Base-by-base conservation (phyloP, 106 monocot genomes). In the Narthecium ossifragum region DNA sequence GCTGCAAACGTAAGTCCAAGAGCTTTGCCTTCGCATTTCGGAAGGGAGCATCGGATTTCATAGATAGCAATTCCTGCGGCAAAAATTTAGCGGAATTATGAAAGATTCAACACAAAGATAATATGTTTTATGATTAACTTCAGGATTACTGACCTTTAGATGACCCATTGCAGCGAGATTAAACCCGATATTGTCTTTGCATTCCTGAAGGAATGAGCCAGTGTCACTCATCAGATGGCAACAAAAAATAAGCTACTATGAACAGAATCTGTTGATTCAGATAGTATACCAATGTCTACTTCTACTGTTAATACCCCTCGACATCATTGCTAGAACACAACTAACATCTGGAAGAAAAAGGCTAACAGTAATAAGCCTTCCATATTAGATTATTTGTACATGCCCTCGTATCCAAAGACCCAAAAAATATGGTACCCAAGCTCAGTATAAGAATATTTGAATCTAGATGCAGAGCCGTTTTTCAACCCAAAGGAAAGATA, bases 81-180 rank as follows among this genome's bases (percentile, higher is more conserved):
- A 50, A 32, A 39, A 63, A 23, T 29, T 4, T 34, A 28, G n/a
- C n/a, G n/a, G 53, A 11, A 66, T 6, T 14, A 31, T 32, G 31
- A 31, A 55, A 15, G 14, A 55, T n/a, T 4, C 4, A 3, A 43
- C 18, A 43, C 12, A 13, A 43, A 3, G 18, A 0, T 43, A 17
- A 13, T 43, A 17, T 13, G 11, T 17, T 43, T 43, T 2, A 13
- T 10, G 18, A 17, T 43, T 30, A 0, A 55, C 2, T 15, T 31
- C 12, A 26, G 5, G 11, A 6, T n/a, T 24, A 30, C 5, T 50
- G 29, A 98, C 98, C 91, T 82, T 91, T 15, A 91, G 57, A 74
- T 98, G 87, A 32, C 80, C 81, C 91, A 91, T 82, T 30, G 87
- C 91, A 25, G 98, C 87, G 58, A 84, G 76, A 66, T 91, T 91